Base-by-base conservation (phyloP, 345 rosid genomes). In the Combretum micranthum region DNA sequence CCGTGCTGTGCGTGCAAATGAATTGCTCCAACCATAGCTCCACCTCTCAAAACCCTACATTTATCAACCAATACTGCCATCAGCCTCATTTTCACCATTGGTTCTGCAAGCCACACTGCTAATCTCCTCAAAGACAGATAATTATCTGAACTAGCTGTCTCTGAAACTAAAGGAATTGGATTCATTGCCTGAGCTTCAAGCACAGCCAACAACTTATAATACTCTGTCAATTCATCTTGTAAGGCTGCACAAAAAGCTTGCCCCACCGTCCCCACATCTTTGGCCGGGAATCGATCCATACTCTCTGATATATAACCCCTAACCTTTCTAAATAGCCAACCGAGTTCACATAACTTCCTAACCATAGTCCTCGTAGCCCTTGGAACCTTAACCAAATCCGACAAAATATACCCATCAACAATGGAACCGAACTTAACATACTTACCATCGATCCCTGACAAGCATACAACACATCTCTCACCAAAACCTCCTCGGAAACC, bases 41-140 rank as follows among this genome's bases (percentile, higher is more conserved):
- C 97, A 45, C 96, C 98, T 75, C 87, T 87, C 75, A 93, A 62
- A 53, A 82, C 87, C 77, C 79, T 77, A 66, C 99, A 93, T 47
- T 90, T 89, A 67, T 89, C 96, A 62, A 87, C 97, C 85, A 93
- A 73, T 69, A 89, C 86, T 68, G 90, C 99, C 99, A 93, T 93
- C 54, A 93, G 69, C 71, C 99, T 82, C 99, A 93, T 93, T 76
- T 93, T 93, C 78, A 87, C 90, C 73, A 75, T 78, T 11, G 97
- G 96, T 77, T 93, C 99, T 0, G 84, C 85, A 49, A 93, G 83
- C 99, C 99, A 93, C 42, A 89, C 95, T 0, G 85, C 80, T 68
- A 93, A 75, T 58, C 97, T 87, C 82, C 95, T 89, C 74, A 93
- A 66, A 0, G 95, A 83, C 42, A 93, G 74, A 74, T 93, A 93